Percentiles rank a stretch among this genome's conserved stretches.
Evolutionary conservation across 2,329 filamentous ascomycete species (phyloP).

Genomic region (Mycosphaerella arachidis): DNA sequence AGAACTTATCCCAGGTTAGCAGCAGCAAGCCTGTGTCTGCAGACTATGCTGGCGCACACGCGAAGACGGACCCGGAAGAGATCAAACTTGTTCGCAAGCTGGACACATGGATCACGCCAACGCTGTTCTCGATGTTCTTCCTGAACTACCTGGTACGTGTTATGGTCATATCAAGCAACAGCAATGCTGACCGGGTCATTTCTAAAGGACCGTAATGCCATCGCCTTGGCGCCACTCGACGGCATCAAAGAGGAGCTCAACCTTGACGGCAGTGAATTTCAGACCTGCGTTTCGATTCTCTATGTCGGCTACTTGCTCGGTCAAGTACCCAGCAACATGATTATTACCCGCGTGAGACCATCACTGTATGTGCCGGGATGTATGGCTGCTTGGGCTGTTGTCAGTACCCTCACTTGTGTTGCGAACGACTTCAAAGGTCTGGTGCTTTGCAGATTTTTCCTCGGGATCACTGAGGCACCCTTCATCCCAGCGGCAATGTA

Average conservation of each 20-base stretch:
- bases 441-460: slow-evolving; percentile 32
- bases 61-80: slow-evolving; percentile 30
- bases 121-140: not conserved
- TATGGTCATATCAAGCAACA: not conserved
- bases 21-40: not conserved
- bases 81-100: slow-evolving; percentile 31
- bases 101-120: slow-evolving; percentile 29
- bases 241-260: slow-evolving; percentile 17
- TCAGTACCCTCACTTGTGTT: slow-evolving; percentile 33
- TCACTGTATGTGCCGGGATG: slow-evolving; percentile 36
- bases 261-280: slow-evolving; percentile 10
- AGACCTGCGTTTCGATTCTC: slow-evolving; percentile 18
- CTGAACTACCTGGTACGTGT: not conserved
- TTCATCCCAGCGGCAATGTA: slow-evolving; percentile 39
- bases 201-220: slow-evolving; percentile 14
- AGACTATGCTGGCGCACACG: slow-evolving; percentile 31
- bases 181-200: not conserved
- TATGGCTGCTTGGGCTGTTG: slow-evolving; percentile 39
- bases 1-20: not conserved
- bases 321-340: slow-evolving; percentile 40
- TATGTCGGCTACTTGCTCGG: slow-evolving; percentile 33
- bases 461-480: slow-evolving; percentile 34
- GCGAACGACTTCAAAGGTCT: slow-evolving; percentile 33
- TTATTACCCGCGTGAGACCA: slow-evolving; percentile 39
- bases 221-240: slow-evolving; percentile 16